Evolutionary conservation across 2,329 filamentous ascomycete genomes (phyloP).

Genomic region (Paraconiothyrium sp.): DNA sequence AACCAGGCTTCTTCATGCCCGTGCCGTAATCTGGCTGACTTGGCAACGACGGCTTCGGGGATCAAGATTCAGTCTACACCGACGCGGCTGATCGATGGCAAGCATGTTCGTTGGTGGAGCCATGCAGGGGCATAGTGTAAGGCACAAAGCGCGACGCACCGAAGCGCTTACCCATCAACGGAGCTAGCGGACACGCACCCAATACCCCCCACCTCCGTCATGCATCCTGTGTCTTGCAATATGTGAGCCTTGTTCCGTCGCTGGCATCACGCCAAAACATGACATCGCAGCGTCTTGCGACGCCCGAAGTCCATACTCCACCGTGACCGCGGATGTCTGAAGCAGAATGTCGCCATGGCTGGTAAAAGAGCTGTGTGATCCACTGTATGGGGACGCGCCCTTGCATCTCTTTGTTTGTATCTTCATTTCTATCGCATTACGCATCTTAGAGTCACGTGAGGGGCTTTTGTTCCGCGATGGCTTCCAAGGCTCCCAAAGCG

Average conservation of each 20-base stretch:
- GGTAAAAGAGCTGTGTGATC: slow-evolving; percentile 13
- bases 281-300: background rate
- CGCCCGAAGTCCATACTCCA: slow-evolving; percentile 5
- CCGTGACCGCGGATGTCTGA: background rate
- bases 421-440: slow-evolving; percentile 4
- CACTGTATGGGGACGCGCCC: slow-evolving; percentile 1
- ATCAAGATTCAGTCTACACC: background rate
- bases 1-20: background rate
- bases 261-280: slow-evolving; percentile 5
- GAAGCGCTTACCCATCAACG: background rate
- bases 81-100: background rate
- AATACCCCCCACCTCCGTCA: background rate
- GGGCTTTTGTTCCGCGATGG: background rate
- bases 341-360: slow-evolving; percentile 1
- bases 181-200: background rate
- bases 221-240: background rate
- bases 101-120: background rate
- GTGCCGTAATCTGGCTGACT: background rate
- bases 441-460: slow-evolving; percentile 6
- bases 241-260: background rate
- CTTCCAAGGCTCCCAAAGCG: background rate
- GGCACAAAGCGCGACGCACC: slow-evolving; percentile 2
- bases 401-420: slow-evolving; percentile 10
- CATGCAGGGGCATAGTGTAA: background rate
- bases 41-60: background rate